These are phyloP conservation scores for Hirsutella minnesotensis DNA, from an alignment of 2,329 filamentous ascomycete genomes.

Conservation along the genomic window DNA sequence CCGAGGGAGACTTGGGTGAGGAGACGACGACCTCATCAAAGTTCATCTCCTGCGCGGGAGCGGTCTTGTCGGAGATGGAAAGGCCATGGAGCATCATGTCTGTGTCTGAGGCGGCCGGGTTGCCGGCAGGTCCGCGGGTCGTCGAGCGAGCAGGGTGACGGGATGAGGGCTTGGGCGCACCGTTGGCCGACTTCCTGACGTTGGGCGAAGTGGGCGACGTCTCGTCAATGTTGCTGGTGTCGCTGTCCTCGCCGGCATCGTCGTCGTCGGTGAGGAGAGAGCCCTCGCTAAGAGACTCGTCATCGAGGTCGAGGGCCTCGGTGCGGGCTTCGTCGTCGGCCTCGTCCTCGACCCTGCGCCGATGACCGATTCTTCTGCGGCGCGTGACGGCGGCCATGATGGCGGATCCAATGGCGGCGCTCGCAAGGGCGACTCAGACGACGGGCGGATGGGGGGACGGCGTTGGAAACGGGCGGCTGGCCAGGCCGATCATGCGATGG, in stretches of 20 bases:
- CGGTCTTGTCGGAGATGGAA: slow-evolving; percentile 29
- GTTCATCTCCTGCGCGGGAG: slow-evolving; percentile 30
- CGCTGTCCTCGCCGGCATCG: slow-evolving; percentile 47
- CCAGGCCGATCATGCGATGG: slow-evolving; percentile 17
- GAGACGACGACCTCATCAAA: slow-evolving; percentile 32
- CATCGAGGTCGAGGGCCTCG: slow-evolving; percentile 45
- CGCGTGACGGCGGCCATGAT: slow-evolving; percentile 30
- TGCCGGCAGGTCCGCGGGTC: slow-evolving; percentile 17
- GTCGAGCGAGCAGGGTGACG: slow-evolving; percentile 19
- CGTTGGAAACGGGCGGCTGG: slow-evolving; percentile 14
- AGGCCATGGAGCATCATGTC: slow-evolving; percentile 47
- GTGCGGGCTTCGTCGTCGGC: slow-evolving; percentile 53
- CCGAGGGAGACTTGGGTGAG: slow-evolving; percentile 27
- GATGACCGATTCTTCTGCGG: slow-evolving; percentile 56
- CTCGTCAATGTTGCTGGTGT: slow-evolving; percentile 51
- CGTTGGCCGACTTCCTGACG: slow-evolving; percentile 29
- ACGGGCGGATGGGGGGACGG: slow-evolving; percentile 17
- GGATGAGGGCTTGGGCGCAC: slow-evolving; percentile 21
- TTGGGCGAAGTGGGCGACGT: slow-evolving; percentile 36
- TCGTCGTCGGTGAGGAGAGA: slow-evolving; percentile 51
- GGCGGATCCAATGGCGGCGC: slow-evolving; percentile 8
- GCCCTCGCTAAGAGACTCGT: slow-evolving; percentile 55
- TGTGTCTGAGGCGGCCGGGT: slow-evolving; percentile 35
- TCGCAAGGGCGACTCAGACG: slow-evolving; percentile 14
- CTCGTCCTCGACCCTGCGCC: slow-evolving; percentile 59